Conservation (phyloP, 768 basidiomycete genomes). For the Phylloporus rhodoxanthus region DNA sequence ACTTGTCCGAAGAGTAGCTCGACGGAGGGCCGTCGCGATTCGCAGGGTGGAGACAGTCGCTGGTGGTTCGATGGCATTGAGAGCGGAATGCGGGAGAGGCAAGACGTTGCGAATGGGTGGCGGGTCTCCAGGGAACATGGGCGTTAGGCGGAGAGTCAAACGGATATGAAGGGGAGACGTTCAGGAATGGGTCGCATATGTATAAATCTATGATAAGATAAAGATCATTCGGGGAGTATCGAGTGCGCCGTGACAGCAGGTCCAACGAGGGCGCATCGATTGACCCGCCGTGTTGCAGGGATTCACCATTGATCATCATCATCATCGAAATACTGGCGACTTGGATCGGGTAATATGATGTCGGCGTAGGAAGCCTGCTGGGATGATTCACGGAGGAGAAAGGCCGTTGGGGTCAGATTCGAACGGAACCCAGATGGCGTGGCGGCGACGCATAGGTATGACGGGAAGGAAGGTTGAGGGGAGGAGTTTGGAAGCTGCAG, state of each 20-base stretch:
- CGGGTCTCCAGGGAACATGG: background rate
- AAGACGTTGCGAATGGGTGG: background rate
- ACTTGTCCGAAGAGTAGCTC: background rate
- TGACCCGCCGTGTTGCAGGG: background rate
- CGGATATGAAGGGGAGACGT: background rate
- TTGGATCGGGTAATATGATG: background rate
- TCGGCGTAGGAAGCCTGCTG: background rate
- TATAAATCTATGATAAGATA: slow-evolving; percentile 6
- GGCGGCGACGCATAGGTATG: background rate
- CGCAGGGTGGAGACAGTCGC: slow-evolving; percentile 3
- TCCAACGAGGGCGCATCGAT: background rate
- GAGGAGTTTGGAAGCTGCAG: background rate
- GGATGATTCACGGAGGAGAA: slow-evolving; percentile 2
- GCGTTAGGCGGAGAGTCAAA: background rate
- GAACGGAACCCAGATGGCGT: slow-evolving; percentile 5
- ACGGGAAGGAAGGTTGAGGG: slow-evolving; percentile 9
- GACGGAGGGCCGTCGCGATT: slow-evolving; percentile 17
- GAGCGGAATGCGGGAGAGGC: background rate
- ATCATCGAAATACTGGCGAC: no score
- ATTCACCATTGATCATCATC: slow-evolving; percentile 10
- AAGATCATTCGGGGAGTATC: background rate
- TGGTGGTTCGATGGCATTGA: background rate
- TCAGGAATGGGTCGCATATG: background rate
- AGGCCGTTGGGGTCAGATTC: background rate
- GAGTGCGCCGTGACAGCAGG: background rate